Conservation (phyloP, 345 rosid species). For the Lepidium africanum region DNA sequence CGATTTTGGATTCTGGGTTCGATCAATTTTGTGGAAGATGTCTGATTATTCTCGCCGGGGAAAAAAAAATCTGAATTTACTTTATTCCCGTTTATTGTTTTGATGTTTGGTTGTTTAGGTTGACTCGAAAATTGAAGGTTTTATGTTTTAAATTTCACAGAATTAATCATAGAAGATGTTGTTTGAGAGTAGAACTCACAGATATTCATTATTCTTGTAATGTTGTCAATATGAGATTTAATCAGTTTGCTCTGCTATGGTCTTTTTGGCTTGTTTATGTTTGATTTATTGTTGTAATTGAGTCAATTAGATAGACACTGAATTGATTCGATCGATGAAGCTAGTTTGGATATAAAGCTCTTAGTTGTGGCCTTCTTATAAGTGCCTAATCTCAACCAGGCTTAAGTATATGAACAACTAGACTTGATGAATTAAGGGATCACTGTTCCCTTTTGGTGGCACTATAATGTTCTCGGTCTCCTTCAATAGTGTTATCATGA, state of each 20-base stretch:
- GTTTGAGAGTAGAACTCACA: background rate
- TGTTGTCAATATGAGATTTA: background rate
- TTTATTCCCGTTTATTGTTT: background rate
- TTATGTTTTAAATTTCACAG: background rate
- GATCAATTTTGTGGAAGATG: background rate
- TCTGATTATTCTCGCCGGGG: background rate
- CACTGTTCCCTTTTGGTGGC: background rate
- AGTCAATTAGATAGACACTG: background rate
- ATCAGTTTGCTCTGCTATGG: background rate
- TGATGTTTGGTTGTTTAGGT: background rate
- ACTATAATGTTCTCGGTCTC: background rate
- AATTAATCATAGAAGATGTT: background rate
- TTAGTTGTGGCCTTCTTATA: slow-evolving; percentile 2
- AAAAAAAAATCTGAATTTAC: background rate
- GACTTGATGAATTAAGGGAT: background rate
- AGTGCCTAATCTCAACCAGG: background rate
- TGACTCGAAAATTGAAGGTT: background rate
- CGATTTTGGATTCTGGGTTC: background rate
- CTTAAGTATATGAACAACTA: background rate
- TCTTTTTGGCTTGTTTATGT: background rate
- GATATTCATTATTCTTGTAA: background rate
- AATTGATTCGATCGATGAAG: background rate
- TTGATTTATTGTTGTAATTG: background rate
- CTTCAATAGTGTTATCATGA: background rate
- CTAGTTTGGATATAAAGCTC: background rate